These are phyloP conservation scores for Aspergillus sparsus DNA, from an alignment of 495 filamentous ascomycete genomes.

Conservation along the genomic window DNA sequence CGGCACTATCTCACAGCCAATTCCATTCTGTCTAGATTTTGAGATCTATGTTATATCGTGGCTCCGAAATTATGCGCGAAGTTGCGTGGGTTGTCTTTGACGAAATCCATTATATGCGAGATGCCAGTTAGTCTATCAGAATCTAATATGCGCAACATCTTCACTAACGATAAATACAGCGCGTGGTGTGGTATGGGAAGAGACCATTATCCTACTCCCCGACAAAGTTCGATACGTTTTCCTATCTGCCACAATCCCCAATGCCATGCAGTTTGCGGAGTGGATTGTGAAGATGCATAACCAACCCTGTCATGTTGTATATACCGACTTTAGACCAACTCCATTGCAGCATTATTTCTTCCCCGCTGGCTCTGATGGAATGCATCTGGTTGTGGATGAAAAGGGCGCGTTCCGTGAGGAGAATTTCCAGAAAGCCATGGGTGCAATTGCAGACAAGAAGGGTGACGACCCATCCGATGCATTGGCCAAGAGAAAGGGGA, in stretches of 20 bases:
- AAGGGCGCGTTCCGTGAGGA: conserved; percentile 92
- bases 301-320: conserved; percentile 97
- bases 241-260: conserved; percentile 97
- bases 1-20: conserved; percentile 5
- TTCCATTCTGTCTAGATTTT: conserved; percentile 61
- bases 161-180: conserved; percentile 38
- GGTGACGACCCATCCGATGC: conserved; percentile 80
- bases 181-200: conserved; percentile 97
- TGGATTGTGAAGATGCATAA: conserved; percentile 97
- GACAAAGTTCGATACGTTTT: conserved; percentile 99
- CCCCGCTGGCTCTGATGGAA: conserved; percentile 88
- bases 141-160: neutral
- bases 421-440: conserved; percentile 96
- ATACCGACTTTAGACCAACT: conserved; percentile 96
- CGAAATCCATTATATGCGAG: conserved; percentile 97
- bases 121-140: conserved; percentile 56
- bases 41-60: conserved; percentile 95
- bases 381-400: conserved; percentile 93
- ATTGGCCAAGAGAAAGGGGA: conserved; percentile 76
- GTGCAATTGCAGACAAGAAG: conserved; percentile 80
- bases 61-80: conserved; percentile 98
- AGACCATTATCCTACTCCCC: conserved; percentile 94
- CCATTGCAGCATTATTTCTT: conserved; percentile 98
- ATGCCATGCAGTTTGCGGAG: conserved; percentile 98
- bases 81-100: conserved; percentile 98